These are phyloP conservation scores for Kwoniella newhampshirensis DNA, from an alignment of 768 basidiomycete genomes.

Conservation along the genomic window DNA sequence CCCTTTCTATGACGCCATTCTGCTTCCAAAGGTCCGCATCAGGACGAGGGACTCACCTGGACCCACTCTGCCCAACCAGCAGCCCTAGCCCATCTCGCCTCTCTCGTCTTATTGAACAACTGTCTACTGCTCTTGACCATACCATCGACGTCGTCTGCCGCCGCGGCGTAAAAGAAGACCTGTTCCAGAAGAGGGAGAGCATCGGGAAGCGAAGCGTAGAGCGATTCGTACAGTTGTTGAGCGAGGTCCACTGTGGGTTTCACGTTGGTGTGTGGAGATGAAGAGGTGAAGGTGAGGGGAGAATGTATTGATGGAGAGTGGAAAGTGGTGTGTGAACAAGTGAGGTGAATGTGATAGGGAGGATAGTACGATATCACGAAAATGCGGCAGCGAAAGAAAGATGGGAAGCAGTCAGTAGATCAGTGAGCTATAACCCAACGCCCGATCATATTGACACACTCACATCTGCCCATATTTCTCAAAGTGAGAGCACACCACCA, in stretches of 20 bases:
- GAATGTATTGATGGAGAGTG: too few species aligned
- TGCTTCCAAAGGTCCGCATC: too few species aligned
- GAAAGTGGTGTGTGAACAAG: too few species aligned
- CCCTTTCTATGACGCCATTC: too few species aligned
- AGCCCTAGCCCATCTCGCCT: conserved; percentile 33
- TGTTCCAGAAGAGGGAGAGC: conserved; percentile 31
- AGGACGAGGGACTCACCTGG: conserved; percentile 19
- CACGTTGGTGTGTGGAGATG: background rate
- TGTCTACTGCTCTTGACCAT: conserved; percentile 33
- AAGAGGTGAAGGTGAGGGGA: too few species aligned
- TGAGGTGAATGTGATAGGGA: too few species aligned
- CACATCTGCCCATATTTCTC: conserved; percentile 29
- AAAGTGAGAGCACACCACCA: conserved; percentile 27
- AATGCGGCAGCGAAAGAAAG: too few species aligned
- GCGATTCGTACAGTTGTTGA: conserved; percentile 23
- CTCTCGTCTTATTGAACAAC: conserved; percentile 39
- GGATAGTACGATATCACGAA: too few species aligned
- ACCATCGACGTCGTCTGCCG: conserved; percentile 16
- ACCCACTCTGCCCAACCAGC: conserved; percentile 45
- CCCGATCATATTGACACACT: too few species aligned
- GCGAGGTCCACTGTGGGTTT: conserved; percentile 36
- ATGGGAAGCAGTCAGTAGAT: too few species aligned
- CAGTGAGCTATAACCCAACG: too few species aligned
- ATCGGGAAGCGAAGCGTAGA: conserved; percentile 25
- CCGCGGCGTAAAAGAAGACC: conserved; percentile 32